Evolutionary conservation across 257 asterid species (phyloP).

Genomic region (Solanum paucissectum): DNA sequence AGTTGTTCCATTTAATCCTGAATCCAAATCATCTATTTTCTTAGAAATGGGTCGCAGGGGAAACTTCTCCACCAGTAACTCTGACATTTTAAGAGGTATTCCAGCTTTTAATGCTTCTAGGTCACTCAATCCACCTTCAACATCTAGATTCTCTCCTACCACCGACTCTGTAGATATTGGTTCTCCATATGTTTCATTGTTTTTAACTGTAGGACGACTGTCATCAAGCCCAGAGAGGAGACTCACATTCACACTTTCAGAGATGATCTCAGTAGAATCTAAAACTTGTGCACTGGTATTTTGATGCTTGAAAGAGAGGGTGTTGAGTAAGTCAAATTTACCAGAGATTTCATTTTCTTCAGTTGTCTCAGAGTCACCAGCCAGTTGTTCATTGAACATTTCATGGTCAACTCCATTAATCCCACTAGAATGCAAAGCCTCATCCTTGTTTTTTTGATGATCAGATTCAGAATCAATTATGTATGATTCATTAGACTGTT

Average conservation of each 20-base stretch:
- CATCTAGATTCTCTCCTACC: constrained; percentile 8
- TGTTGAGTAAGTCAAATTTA: neutral
- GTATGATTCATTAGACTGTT: constrained; percentile 10
- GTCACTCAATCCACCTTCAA: neutral
- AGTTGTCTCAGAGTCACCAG: constrained; percentile 9
- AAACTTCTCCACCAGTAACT: constrained; percentile 60
- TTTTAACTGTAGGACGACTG: constrained; percentile 3
- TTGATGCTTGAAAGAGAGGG: constrained; percentile 1
- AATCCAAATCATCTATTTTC: constrained; percentile 19
- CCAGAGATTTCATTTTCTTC: constrained; percentile 5
- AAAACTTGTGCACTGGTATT: constrained; percentile 4
- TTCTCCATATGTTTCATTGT: constrained; percentile 11
- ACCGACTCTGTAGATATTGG: neutral
- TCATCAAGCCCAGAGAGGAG: constrained; percentile 1
- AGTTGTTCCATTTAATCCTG: constrained; percentile 16
- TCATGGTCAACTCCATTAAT: neutral
- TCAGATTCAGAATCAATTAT: constrained; percentile 7
- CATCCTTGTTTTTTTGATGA: constrained; percentile 13
- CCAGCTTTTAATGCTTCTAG: constrained; percentile 4
- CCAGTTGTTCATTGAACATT: constrained; percentile 14
- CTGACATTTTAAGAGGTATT: neutral
- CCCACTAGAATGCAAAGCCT: neutral
- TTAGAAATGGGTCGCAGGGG: constrained; percentile 45
- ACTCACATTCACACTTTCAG: constrained; percentile 8
- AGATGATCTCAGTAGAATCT: neutral